A percentile compares a stretch with the other conserved stretches of the same genome.
Evolutionary conservation across 306 rosid species (phyloP).

Genomic region (Quercus variabilis): DNA sequence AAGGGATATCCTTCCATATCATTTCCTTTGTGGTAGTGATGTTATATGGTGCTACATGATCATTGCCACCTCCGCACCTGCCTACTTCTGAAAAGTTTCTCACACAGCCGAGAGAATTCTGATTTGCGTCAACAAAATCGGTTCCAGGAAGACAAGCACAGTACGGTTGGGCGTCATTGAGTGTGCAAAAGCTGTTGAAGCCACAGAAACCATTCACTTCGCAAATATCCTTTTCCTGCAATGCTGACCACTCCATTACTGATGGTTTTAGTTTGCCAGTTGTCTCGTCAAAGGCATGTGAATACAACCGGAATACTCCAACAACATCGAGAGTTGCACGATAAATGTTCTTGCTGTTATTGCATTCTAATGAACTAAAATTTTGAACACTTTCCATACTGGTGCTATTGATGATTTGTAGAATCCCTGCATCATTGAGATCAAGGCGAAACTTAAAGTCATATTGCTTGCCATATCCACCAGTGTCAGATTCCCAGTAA

Average conservation of each 20-base stretch:
- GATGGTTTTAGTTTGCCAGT: background rate
- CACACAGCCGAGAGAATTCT: background rate
- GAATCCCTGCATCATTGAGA: background rate
- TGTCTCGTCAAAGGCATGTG: background rate
- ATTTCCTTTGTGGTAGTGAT: background rate
- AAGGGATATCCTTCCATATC: background rate
- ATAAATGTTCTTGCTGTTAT: background rate
- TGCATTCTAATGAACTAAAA: too few species aligned
- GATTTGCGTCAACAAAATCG: background rate
- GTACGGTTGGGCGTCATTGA: background rate
- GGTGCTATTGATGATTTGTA: background rate
- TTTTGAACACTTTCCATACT: background rate
- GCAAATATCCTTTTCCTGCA: background rate
- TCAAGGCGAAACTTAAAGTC: background rate
- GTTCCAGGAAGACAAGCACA: constrained; percentile 19
- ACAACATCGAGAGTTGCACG: constrained; percentile 9
- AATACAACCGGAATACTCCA: constrained; percentile 13
- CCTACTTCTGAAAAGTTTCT: background rate
- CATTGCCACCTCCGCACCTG: background rate
- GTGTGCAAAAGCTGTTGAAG: constrained; percentile 10
- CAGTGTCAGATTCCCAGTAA: background rate
- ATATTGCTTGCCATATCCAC: too few species aligned
- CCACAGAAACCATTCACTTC: constrained; percentile 6
- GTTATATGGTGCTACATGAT: background rate
- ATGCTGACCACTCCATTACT: background rate